Evolutionary conservation across 257 asterid species (phyloP).

Genomic region (Fraxinus cuspidata): DNA sequence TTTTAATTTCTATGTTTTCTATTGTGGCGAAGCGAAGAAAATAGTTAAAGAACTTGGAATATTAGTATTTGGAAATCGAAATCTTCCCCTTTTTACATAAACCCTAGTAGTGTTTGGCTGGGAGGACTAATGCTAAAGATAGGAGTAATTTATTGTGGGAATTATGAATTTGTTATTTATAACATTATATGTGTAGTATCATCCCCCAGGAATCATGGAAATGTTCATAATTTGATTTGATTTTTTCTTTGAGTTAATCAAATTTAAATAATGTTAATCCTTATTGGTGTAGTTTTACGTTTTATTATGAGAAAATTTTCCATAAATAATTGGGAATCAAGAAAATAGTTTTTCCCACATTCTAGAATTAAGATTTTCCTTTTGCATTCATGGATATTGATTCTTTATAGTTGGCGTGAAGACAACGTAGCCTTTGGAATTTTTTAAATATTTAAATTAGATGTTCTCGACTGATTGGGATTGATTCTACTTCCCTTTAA

Average conservation of each 20-base stretch:
- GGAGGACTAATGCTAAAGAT: background rate
- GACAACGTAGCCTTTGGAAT: constrained; percentile 4
- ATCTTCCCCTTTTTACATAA: constrained; percentile 12
- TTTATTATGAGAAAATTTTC: background rate
- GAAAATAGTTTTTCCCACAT: background rate
- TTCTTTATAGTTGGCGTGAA: constrained; percentile 7
- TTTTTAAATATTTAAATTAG: background rate
- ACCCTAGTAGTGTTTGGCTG: constrained; percentile 37
- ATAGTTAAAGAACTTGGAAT: background rate
- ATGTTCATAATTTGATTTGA: background rate
- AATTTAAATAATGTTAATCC: background rate
- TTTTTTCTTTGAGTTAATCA: background rate
- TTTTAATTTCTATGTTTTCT: background rate
- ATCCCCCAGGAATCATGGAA: background rate
- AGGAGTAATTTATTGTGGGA: background rate
- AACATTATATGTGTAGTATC: background rate
- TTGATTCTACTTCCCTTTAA: constrained; percentile 15
- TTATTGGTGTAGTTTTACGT: background rate
- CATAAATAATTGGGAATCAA: background rate
- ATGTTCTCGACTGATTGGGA: no score
- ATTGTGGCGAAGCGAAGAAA: background rate
- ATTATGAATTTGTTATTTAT: background rate
- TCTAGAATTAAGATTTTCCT: background rate
- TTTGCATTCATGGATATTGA: background rate
- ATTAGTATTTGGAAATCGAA: background rate